Conservation (phyloP, 2,329 filamentous ascomycete species). For the Neofusicoccum laricinum region DNA sequence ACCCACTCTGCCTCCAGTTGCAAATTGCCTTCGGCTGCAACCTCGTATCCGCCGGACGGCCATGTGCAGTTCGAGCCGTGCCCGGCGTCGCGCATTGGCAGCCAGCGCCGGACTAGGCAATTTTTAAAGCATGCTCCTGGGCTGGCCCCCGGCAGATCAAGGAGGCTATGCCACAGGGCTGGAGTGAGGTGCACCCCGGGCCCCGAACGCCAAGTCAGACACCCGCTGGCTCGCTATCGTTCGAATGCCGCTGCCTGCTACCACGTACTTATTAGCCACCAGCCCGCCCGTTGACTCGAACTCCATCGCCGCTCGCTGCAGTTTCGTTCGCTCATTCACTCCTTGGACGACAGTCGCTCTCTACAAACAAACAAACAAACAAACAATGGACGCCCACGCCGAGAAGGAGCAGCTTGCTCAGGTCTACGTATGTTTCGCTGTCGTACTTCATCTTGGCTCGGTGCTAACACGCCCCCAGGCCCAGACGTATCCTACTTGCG, state of each 20-base stretch:
- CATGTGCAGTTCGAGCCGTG: not conserved
- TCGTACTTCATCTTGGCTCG: not conserved
- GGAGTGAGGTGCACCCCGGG: constrained; percentile 25
- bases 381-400: constrained; percentile 5
- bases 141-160: not conserved
- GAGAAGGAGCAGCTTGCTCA: constrained; percentile 6
- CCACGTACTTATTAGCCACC: not conserved
- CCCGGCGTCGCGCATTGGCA: not conserved
- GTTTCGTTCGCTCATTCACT: not conserved
- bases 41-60: not conserved
- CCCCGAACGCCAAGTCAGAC: constrained; percentile 26
- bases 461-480: not conserved
- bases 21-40: not conserved
- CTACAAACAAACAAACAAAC: not conserved
- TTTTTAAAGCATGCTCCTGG: not conserved
- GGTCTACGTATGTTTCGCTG: not conserved
- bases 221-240: constrained; percentile 31
- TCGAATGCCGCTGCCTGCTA: constrained; percentile 23
- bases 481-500: not conserved
- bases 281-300: not conserved
- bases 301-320: not conserved
- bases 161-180: constrained; percentile 9
- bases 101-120: not conserved
- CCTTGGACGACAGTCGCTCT: not conserved
- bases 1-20: not conserved